These are phyloP conservation scores for Lenwebbia sp. DNA, from an alignment of 345 rosid species.

Conservation along the genomic window DNA sequence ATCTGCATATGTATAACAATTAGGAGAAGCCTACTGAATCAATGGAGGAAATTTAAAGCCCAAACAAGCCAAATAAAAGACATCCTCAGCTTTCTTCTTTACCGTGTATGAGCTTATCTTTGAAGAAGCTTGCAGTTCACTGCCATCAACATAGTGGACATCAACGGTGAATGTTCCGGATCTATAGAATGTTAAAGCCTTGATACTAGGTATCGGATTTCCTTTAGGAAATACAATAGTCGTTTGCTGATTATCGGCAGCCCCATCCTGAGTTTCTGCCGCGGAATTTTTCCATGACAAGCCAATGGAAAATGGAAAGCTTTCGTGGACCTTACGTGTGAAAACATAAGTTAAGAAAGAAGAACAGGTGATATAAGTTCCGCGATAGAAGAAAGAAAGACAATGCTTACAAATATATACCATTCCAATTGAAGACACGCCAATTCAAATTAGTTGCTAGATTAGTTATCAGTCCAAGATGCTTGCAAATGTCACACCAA, in stretches of 20 bases:
- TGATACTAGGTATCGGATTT: constrained; percentile 74
- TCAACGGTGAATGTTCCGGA: constrained; percentile 68
- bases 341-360: not conserved
- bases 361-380: not conserved
- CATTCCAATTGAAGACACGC: not conserved
- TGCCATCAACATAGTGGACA: constrained; percentile 60
- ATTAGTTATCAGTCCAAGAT: not conserved
- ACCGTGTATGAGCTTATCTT: constrained; percentile 84
- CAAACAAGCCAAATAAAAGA: not conserved
- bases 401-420: not conserved
- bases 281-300: constrained; percentile 75
- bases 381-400: not conserved
- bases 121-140: constrained; percentile 49
- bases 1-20: constrained; percentile 35
- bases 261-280: constrained; percentile 49
- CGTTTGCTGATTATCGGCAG: constrained; percentile 60
- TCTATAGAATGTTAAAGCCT: constrained; percentile 77
- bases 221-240: constrained; percentile 82
- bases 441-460: not conserved
- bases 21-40: not conserved
- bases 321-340: constrained; percentile 53
- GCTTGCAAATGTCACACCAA: not conserved
- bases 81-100: not conserved
- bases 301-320: constrained; percentile 73
- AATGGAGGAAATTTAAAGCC: not conserved